Base-by-base conservation (phyloP, 176 grass and related monocot genomes). In the Oryza nivara region DNA sequence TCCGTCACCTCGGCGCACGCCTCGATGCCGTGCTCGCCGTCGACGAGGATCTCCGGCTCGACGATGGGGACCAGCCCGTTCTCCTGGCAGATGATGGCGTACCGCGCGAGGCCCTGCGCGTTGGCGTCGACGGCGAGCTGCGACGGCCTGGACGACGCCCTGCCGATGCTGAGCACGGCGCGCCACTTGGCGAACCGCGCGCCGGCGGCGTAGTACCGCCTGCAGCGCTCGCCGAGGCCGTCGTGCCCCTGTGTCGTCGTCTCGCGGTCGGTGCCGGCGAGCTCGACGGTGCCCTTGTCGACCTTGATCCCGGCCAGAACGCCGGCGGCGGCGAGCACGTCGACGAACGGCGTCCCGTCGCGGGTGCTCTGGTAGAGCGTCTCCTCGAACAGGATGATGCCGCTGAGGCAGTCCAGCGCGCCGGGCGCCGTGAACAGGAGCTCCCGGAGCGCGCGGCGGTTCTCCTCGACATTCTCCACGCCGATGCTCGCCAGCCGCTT, bases 101-200 rank as follows among this genome's bases (percentile, higher is more conserved):
- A 88, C 32, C 86, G 82, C 1, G 89, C 89, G 16, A 91, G 51
- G 9, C 86, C 89, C 51, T 84, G 72, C 7, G 86, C 89, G 17
- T 88, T 88, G 17, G 85, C 70, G 60, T 84, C 77, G 46, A 91
- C 87, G 17, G 89, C 73, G 36, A 88, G 76, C 81, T 85, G 74
- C 4, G 87, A 89, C 40, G 89, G 89, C 76, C 78, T 82, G 6
- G 41, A 85, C 15, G 82, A 32, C 30, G 30, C 30, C 30, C 30
- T 71, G 22, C 86, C 81, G 47, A 91, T 91, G 16, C 87, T 91
- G 22, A 91, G 85, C 40, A 91, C 89, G 13, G 89, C 86, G 75
- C 89, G 86, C 89, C 89, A 91, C 86, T 91, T 91, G 69, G 89
- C 89, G 79, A 91, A 91, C 70, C 89, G 85, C 45, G 89, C 89